phyloP scores from a whole-genome alignment of 2,329 filamentous ascomycete genomes.

The Cladosporium austrohemisphaericum region DNA sequence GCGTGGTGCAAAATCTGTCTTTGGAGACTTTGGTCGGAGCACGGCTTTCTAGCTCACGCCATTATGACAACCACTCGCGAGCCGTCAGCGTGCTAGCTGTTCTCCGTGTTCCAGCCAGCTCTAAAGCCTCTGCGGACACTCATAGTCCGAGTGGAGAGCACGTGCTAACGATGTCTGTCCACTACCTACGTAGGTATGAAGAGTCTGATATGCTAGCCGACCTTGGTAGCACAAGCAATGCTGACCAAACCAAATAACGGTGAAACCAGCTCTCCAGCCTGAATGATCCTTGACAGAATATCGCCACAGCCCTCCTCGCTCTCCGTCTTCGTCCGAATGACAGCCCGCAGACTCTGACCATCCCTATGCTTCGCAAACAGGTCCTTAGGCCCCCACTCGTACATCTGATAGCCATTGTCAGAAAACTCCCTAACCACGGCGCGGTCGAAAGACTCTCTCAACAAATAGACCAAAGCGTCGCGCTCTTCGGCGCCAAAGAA shows the following conservation, averaged over 20 bases:
- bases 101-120: too few species aligned
- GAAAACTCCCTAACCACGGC: not conserved
- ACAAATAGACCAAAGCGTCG: not conserved
- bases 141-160: too few species aligned
- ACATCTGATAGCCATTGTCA: not conserved
- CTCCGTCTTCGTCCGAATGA: not conserved
- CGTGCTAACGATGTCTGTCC: too few species aligned
- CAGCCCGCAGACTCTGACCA: not conserved
- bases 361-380: not conserved
- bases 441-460: not conserved
- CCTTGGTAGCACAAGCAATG: too few species aligned
- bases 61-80: not conserved
- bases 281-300: not conserved
- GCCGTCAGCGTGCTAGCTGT: too few species aligned
- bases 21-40: not conserved
- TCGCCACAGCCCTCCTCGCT: not conserved
- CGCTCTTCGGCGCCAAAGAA: not conserved
- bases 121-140: too few species aligned
- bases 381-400: not conserved
- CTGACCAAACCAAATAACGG: not conserved
- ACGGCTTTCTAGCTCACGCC: not conserved
- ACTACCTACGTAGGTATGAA: too few species aligned
- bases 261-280: not conserved
- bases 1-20: conserved; percentile 10
- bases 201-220: too few species aligned